Percentiles rank a stretch among this genome's conserved stretches.
phyloP scores from a whole-genome alignment of 169 alveolate genomes.

The Plasmodium knowlesi region DNA sequence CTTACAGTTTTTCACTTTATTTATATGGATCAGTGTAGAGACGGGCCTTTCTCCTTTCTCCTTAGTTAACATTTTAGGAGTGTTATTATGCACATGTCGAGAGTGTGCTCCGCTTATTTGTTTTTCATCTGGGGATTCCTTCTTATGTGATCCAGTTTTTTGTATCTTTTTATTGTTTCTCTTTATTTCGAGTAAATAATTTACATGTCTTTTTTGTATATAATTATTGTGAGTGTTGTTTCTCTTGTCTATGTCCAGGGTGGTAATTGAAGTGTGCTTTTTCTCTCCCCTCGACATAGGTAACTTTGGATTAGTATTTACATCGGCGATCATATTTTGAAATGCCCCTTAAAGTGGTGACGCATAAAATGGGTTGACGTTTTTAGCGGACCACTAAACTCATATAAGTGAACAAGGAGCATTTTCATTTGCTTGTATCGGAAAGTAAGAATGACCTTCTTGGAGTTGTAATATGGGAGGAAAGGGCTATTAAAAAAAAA shows the following conservation, averaged over 20 bases:
- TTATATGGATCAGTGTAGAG: conserved; percentile 6
- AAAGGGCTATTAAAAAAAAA: not conserved
- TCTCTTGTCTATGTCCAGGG: not conserved
- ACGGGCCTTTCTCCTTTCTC: not conserved
- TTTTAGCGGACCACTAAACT: not conserved
- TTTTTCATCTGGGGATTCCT: not conserved
- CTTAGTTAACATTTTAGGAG: not conserved
- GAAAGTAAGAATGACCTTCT: not conserved
- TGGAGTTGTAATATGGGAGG: not conserved
- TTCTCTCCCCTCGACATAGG: conserved; percentile 8
- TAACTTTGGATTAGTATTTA: not conserved
- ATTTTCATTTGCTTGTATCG: not conserved
- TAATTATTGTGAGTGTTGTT: not conserved
- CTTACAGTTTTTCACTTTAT: conserved; percentile 5
- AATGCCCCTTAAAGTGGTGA: not conserved
- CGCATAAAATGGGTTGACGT: not conserved
- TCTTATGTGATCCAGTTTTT: not conserved
- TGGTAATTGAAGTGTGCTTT: not conserved
- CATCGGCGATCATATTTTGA: conserved; percentile 13
- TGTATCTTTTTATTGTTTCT: not conserved
- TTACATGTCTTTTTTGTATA: not conserved
- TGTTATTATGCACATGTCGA: not conserved
- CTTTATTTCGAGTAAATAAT: not conserved
- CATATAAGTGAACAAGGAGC: not conserved
- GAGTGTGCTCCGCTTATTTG: not conserved